phyloP scores from a whole-genome alignment of 805 yeast genomes.

The Candida germanica region DNA sequence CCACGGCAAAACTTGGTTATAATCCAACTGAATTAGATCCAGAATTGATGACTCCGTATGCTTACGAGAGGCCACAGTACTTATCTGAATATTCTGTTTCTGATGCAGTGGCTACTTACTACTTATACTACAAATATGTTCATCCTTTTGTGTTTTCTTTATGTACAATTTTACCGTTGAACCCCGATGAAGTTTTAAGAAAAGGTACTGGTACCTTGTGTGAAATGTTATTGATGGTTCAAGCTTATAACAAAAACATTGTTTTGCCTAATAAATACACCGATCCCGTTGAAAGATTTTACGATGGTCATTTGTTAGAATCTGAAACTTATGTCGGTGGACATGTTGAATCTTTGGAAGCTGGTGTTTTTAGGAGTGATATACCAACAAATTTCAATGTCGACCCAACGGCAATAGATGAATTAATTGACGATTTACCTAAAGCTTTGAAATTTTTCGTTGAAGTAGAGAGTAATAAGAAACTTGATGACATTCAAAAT shows the following conservation, averaged over 20 bases:
- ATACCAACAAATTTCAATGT: slow-evolving; percentile 69
- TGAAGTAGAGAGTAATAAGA: slow-evolving; percentile 73
- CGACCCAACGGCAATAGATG: slow-evolving; percentile 81
- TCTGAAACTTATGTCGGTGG: slow-evolving; percentile 99
- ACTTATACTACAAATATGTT: slow-evolving; percentile 91
- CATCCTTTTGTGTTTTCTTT: slow-evolving; percentile 96
- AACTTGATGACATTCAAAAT: slow-evolving; percentile 74
- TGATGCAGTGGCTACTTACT: slow-evolving; percentile 98
- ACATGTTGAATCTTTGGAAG: slow-evolving; percentile 95
- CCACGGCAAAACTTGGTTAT: slow-evolving; percentile 91
- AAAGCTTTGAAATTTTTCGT: slow-evolving; percentile 79
- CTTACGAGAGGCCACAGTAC: slow-evolving; percentile 87
- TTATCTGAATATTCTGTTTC: slow-evolving; percentile 97
- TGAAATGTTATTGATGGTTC: slow-evolving; percentile 96
- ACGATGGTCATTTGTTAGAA: slow-evolving; percentile 89
- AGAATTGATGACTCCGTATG: slow-evolving; percentile 97
- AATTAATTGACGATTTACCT: slow-evolving; percentile 67
- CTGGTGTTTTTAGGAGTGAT: slow-evolving; percentile 96
- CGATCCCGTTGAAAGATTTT: slow-evolving; percentile 92
- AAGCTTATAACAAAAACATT: slow-evolving; percentile 77
- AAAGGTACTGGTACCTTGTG: slow-evolving; percentile 99
- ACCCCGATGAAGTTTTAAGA: slow-evolving; percentile 93
- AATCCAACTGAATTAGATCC: slow-evolving; percentile 97
- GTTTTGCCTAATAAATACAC: slow-evolving; percentile 89
- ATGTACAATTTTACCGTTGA: slow-evolving; percentile 91